Evolutionary conservation across 164 flowering plant genomes (phyloP).

Genomic region (Magnolia sinica): DNA sequence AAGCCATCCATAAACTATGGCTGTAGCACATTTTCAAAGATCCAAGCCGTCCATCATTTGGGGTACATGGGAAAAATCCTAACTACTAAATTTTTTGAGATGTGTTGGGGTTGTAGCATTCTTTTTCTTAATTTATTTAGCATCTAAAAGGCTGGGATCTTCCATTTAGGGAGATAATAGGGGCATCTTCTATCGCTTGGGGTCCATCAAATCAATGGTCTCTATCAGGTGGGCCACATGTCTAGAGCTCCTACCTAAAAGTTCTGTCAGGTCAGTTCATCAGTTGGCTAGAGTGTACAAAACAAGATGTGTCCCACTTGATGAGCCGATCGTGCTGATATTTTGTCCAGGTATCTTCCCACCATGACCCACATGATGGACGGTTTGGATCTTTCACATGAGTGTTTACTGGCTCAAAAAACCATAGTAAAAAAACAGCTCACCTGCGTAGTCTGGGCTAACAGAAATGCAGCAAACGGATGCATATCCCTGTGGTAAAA

Average conservation of each 20-base stretch:
- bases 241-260: too few species aligned
- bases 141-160: too few species aligned
- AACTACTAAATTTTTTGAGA: neutral
- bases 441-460: constrained; percentile 59
- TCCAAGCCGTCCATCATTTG: too few species aligned
- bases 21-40: neutral
- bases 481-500: constrained; percentile 40
- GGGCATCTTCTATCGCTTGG: too few species aligned
- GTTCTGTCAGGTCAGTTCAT: neutral
- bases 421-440: neutral
- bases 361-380: neutral
- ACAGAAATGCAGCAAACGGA: constrained; percentile 42
- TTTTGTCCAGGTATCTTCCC: neutral
- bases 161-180: too few species aligned
- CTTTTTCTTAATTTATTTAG: too few species aligned
- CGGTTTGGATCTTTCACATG: neutral
- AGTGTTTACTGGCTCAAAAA: neutral
- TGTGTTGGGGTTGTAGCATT: too few species aligned
- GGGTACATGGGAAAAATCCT: neutral
- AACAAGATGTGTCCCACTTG: neutral
- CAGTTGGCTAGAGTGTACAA: neutral
- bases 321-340: neutral
- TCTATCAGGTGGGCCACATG: too few species aligned
- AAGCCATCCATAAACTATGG: neutral
- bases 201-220: too few species aligned